These are phyloP conservation scores for Plantago major DNA, from an alignment of 257 asterid species.

Conservation along the genomic window DNA sequence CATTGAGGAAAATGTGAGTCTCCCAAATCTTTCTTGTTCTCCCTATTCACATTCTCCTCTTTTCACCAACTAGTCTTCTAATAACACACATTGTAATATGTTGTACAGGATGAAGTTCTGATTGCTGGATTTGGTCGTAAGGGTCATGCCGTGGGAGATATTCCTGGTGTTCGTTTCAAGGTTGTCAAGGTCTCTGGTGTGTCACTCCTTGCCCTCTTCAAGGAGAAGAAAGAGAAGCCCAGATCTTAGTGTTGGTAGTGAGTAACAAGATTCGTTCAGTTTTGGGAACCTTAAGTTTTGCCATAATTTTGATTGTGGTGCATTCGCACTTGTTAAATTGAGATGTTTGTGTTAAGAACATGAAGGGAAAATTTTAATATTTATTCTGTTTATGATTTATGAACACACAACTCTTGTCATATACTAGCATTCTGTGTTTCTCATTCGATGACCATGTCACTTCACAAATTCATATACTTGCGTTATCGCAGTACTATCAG, in stretches of 20 bases:
- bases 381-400: too few relatives aligned
- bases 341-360: too few relatives aligned
- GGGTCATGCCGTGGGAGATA: slow-evolving; percentile 68
- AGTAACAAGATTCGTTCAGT: too few relatives aligned
- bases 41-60: background rate
- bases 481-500: too few relatives aligned
- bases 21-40: background rate
- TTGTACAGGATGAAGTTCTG: slow-evolving; percentile 48
- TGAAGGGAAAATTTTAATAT: too few relatives aligned
- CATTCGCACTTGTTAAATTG: too few relatives aligned
- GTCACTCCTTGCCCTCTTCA: slow-evolving; percentile 54
- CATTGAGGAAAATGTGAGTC: slow-evolving; percentile 50
- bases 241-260: slow-evolving; percentile 31
- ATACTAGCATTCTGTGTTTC: too few relatives aligned
- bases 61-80: background rate
- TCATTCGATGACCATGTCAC: too few relatives aligned
- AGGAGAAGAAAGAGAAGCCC: slow-evolving; percentile 61
- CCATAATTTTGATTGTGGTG: too few relatives aligned
- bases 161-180: slow-evolving; percentile 60
- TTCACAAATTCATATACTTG: too few relatives aligned
- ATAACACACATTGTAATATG: background rate
- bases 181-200: slow-evolving; percentile 64
- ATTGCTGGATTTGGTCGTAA: slow-evolving; percentile 62
- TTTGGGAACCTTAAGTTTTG: too few relatives aligned
- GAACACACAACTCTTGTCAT: too few relatives aligned